Base-by-base conservation (phyloP, 345 rosid species). In the Brassica nigra region DNA sequence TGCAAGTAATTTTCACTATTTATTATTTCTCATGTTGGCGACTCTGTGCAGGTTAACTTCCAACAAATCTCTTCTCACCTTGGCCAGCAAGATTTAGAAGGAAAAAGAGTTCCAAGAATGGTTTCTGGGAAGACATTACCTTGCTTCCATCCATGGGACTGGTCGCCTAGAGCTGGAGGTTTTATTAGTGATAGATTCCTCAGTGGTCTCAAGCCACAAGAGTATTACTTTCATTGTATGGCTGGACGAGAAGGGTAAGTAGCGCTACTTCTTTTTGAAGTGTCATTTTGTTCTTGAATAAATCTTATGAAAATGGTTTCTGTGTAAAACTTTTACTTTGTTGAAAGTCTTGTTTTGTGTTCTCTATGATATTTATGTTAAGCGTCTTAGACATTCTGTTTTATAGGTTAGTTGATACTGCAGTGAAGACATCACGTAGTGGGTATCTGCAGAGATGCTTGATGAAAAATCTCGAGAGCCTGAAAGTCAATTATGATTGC, bases 41-140 rank as follows among this genome's bases (percentile, higher is more conserved):
- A 70, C 8, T 73, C 55, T 86, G 78, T 73, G 71, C 93, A 95
- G 99, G 99, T 94, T 29, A 95, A 95, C 83, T 95, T 95, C 84
- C 99, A 95, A 81, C 99, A 95, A 85, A 95, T 95, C 77, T 95
- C 99, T 83, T 87, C 99, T 15, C 90, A 86, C 83, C 82, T 95
- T 87, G 99, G 99, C 68, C 98, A 93, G 86, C 99, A 95, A 88
- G 99, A 95, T 74, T 84, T 95, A 71, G 99, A 95, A 86, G 99
- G 99, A 30, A 95, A 91, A 86, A 86, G 99, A 76, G 98, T 93
- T 39, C 99, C 99, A 36, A 86, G 98, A 80, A 95, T 95, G 99
- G 96, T 93, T 66, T 95, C 99, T 76, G 99, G 99, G 77, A 95
- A 95, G 90, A 95, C 99, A 36, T 89, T 95, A 64, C 97, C 99